Evolutionary conservation across 495 filamentous ascomycete genomes (phyloP), one percentile per base, ranked within the genome.

Genomic region (Penicillium nucicola): DNA sequence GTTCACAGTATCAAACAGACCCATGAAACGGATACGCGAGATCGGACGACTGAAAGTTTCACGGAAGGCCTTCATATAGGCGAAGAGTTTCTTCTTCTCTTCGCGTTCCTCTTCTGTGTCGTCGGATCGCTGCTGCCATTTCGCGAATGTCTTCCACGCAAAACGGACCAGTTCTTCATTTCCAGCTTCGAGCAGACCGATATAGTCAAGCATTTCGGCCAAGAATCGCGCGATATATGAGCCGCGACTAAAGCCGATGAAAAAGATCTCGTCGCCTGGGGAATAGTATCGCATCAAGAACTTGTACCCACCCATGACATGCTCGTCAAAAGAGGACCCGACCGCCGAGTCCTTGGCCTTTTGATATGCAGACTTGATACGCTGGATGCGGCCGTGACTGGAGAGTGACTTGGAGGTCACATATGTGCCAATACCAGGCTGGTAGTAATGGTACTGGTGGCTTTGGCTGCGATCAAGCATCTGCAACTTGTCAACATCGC

Each of bases 201-300:
- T 82, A 48, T 88, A 85, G 57, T 91, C 86, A 11, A 95, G 75
- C 90, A 95, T 93, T 58, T 92, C 88, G 1, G 89, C 86, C 4
- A 95, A 74, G 60, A 92, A 93, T 17, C 89, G 83, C 5, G 90
- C 89, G 18, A 89, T 90, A 62, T 93, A 95, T n/a, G 89, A 82
- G 10, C 90, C 90, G 17, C 90, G 82, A 32, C 84, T 88, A 74
- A 95, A 95, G 12, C 90, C 90, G 40, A 93, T 92, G 57, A 93
- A 81, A 44, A 72, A 83, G 45, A 93, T 90, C 60, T 91, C 84
- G 53, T 93, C 88, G 5, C 88, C 90, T 0, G 84, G 81, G 12
- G 76, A 71, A 61, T 95, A 95, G 67, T 89, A 90, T 28, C 86
- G 82, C 89, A 95, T 95, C 30, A 92, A 72, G 67, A 95, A 93